Base-by-base conservation (phyloP, 257 asterid species). In the Pogostemon cablin region DNA sequence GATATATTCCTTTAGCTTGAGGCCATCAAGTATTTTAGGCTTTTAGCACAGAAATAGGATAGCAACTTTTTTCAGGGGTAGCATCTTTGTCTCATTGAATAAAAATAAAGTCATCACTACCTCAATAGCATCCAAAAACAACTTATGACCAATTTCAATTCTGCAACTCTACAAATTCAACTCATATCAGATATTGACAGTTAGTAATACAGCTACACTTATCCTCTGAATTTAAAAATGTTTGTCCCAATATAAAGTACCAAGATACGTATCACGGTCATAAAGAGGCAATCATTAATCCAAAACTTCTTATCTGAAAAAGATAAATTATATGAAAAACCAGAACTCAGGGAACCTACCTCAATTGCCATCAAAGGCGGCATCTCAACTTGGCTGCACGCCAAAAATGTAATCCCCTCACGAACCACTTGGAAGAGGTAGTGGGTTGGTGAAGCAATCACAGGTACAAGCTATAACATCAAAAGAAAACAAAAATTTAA, bases 351-450 rank as follows among this genome's bases (percentile, higher is more conserved):
- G 32, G 32, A 25, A 57, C 84, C 57, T 68, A 91, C 99, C 99
- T 95, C 98, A 85, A 86, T 88, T 39, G 96, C 99, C 99, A 95
- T 91, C 79, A 91, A 77, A 67, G 99, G 99, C 11, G 96, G 96
- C 99, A 95, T 95, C 86, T 95, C 99, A 64, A 89, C 89, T 84
- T 95, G 98, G 69, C 98, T 87, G 86, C 93, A 91, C 0, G 98
- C 96, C 82, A 95, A 81, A 81, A 95, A 91, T 34, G 96, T 95
- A 80, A 91, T 88, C 72, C 96, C 99, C 48, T 91, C 98, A 48
- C 93, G 98, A 77, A 91, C 88, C 69, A 95, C 95, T 87, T 95
- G 99, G 80, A 95, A 95, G 53, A 95, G 88, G 86, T 91, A 95
- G 79, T 95, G 98, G 5, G 98, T 95, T 8, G 99, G 99, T 9